phyloP scores from a whole-genome alignment of 805 yeast genomes.

The Kluyveromyces aestuarii region DNA sequence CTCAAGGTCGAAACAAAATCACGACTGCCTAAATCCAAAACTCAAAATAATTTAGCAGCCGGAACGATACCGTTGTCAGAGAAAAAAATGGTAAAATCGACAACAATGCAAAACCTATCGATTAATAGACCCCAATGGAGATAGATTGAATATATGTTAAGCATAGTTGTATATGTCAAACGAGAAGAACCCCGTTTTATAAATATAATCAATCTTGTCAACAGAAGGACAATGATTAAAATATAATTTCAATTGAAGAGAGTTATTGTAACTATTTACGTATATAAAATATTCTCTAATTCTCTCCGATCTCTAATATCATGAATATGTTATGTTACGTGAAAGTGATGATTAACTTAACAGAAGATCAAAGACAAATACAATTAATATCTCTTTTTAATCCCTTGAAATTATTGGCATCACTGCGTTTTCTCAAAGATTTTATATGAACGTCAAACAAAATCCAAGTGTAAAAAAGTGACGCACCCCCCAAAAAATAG shows the following conservation, averaged over 20 bases:
- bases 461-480: no score
- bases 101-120: slow-evolving; percentile 6
- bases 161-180: no score
- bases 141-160: not conserved
- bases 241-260: not conserved
- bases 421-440: no score
- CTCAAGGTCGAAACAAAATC: not conserved
- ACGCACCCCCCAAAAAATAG: no score
- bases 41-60: not conserved
- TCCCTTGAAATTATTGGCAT: no score
- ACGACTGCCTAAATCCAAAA: not conserved
- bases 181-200: not conserved
- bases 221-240: not conserved
- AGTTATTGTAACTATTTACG: not conserved
- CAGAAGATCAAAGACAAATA: no score
- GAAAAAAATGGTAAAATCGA: slow-evolving; percentile 3
- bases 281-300: not conserved
- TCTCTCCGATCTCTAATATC: not conserved
- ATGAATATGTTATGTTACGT: slow-evolving; percentile 1
- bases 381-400: no score
- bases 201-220: not conserved
- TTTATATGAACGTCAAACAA: no score
- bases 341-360: not conserved
- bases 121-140: slow-evolving; percentile 1
- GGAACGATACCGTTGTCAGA: not conserved